These are phyloP conservation scores for Dryas integrifolia DNA, from an alignment of 331 rosid genomes.

Conservation along the genomic window DNA sequence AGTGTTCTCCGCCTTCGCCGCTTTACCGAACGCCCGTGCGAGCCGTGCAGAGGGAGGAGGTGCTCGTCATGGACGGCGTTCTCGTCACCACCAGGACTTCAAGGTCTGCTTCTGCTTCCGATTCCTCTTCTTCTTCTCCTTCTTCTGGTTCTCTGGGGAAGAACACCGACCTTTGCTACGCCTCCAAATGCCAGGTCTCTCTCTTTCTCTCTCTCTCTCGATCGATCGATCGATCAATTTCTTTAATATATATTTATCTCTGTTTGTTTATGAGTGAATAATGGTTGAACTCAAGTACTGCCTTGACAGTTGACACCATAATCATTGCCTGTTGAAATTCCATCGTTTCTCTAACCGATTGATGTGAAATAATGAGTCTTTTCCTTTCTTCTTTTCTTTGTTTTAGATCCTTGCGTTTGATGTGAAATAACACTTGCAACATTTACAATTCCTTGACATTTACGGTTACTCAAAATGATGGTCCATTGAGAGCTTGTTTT, in stretches of 20 bases:
- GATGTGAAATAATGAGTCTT: background rate
- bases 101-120: background rate
- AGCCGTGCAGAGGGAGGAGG: constrained; percentile 33
- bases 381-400: background rate
- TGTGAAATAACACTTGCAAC: background rate
- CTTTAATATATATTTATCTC: background rate
- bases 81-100: constrained; percentile 18
- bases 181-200: constrained; percentile 55
- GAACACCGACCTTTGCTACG: constrained; percentile 35
- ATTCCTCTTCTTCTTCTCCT: constrained; percentile 26
- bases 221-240: no score
- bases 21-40: constrained; percentile 29
- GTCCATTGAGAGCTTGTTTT: constrained; percentile 7
- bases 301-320: background rate
- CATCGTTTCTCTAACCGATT: background rate
- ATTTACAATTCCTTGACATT: background rate
- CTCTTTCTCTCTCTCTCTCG: background rate
- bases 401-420: background rate
- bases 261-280: background rate
- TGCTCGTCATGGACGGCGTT: constrained; percentile 34
- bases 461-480: background rate
- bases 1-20: constrained; percentile 9
- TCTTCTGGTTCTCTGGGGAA: constrained; percentile 31
- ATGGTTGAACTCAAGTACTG: background rate
- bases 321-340: background rate